Percentiles rank a stretch among this genome's conserved stretches.
phyloP scores from a whole-genome alignment of 1,139 yeast species.

The Groenewaldozyma auringiensis region DNA sequence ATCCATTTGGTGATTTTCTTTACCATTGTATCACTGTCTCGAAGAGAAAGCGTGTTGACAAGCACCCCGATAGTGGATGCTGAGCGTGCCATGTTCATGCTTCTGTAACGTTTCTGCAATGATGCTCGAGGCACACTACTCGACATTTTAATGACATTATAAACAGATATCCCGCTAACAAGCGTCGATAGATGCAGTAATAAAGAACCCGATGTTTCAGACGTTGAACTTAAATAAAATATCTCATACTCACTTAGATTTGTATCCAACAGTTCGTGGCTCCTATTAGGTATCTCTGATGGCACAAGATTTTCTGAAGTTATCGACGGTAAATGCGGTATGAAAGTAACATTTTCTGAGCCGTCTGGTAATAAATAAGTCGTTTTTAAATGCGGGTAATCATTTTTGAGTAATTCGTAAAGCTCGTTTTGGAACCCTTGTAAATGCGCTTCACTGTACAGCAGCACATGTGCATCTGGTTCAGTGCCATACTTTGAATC shows the following conservation, averaged over 20 bases:
- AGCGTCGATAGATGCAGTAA: conserved; percentile 66
- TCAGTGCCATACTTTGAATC: conserved; percentile 11
- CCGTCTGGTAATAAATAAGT: conserved; percentile 11
- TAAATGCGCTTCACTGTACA: conserved; percentile 30
- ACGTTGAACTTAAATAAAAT: conserved; percentile 51
- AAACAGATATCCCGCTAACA: conserved; percentile 43
- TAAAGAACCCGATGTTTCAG: conserved; percentile 66
- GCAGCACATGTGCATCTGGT: conserved; percentile 16
- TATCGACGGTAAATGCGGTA: conserved; percentile 5
- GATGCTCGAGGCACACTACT: conserved; percentile 55
- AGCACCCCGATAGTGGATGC: conserved; percentile 89
- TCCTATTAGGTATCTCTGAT: conserved; percentile 18
- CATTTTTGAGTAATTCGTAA: conserved; percentile 9
- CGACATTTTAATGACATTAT: conserved; percentile 15
- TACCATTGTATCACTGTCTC: conserved; percentile 59
- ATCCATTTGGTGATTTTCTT: conserved; percentile 54
- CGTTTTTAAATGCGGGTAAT: conserved; percentile 14
- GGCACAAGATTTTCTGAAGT: neutral
- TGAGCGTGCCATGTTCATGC: conserved; percentile 80
- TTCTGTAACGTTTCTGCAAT: conserved; percentile 72
- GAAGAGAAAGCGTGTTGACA: conserved; percentile 77
- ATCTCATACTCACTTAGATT: conserved; percentile 37
- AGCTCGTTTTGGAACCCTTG: conserved; percentile 17
- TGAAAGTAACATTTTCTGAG: conserved; percentile 6
- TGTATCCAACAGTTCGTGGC: conserved; percentile 17